Percentiles rank a stretch among this genome's conserved stretches.
Evolutionary conservation across 2,329 filamentous ascomycete genomes (phyloP).

Genomic region (Periconia macrospinosa): DNA sequence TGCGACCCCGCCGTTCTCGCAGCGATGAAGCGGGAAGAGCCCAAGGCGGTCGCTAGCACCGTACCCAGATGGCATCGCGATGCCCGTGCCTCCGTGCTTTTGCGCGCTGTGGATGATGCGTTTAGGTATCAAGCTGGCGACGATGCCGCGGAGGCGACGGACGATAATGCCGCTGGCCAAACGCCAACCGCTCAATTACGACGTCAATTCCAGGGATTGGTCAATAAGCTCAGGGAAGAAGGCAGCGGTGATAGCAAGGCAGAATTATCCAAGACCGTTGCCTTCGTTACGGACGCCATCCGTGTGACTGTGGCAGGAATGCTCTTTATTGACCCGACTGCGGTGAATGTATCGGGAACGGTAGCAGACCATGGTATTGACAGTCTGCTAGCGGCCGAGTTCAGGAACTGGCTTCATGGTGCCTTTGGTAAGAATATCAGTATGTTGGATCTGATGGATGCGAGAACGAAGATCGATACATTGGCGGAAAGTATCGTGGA

Average conservation of each 20-base stretch:
- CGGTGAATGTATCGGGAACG: background rate
- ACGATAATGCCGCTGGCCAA: background rate
- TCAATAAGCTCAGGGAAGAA: background rate
- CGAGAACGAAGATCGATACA: no score
- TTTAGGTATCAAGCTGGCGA: background rate
- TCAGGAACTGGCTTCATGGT: constrained; percentile 10
- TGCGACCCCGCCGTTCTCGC: constrained; percentile 27
- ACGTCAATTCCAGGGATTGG: no score
- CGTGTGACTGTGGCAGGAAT: background rate
- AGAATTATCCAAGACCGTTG: background rate
- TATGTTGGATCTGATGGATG: constrained; percentile 4
- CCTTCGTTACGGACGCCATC: constrained; percentile 5
- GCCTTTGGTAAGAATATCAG: constrained; percentile 2
- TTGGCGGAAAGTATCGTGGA: no score
- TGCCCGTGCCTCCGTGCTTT: constrained; percentile 23
- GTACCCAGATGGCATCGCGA: constrained; percentile 21
- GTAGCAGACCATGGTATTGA: constrained; percentile 10
- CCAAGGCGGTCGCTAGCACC: accelerated
- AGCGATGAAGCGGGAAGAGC: constrained; percentile 8
- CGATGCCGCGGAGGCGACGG: constrained; percentile 1
- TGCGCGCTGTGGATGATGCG: constrained; percentile 28
- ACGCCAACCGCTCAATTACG: background rate
- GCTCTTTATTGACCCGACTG: background rate
- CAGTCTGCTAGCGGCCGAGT: constrained; percentile 12
- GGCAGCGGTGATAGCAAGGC: background rate